Percentiles rank a stretch among this genome's conserved stretches.
phyloP scores from a whole-genome alignment of 176 grass and related monocot species.

The Musa acuminata region DNA sequence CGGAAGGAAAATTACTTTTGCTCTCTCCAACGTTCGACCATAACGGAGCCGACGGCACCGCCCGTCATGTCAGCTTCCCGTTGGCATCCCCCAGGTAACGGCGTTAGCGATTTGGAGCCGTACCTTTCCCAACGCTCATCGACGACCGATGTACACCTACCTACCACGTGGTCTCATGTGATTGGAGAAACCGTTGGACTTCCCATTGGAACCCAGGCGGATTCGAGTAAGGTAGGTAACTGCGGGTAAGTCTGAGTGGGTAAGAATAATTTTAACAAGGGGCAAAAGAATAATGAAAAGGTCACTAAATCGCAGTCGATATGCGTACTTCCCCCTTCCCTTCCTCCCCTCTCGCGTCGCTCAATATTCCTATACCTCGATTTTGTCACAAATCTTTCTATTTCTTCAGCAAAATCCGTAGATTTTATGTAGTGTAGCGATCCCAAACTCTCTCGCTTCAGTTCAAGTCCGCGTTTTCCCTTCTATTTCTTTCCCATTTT shows the following conservation, averaged over 20 bases:
- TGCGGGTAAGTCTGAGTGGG: background rate
- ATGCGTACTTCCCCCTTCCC: background rate
- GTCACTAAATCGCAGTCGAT: background rate
- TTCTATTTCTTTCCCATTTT: background rate
- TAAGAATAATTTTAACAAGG: background rate
- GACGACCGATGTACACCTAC: no score
- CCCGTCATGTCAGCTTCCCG: background rate
- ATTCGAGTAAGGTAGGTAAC: background rate
- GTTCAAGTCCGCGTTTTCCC: background rate
- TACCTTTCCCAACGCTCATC: no score
- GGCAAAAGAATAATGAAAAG: background rate
- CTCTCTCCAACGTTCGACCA: slow-evolving; percentile 25
- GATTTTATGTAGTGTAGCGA: background rate
- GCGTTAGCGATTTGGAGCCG: background rate
- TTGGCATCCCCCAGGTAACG: background rate
- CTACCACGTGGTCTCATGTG: background rate
- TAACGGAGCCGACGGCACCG: slow-evolving; percentile 1
- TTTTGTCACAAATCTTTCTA: background rate
- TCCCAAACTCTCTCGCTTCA: background rate
- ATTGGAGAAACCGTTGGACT: background rate
- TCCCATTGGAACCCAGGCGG: no score
- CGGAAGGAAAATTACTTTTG: background rate
- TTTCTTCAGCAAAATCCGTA: background rate
- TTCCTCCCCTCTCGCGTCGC: background rate
- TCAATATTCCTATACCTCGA: background rate